Percentiles rank a stretch among this genome's conserved stretches.
These are phyloP conservation scores for Lobosporangium transversale DNA, from an alignment of 192 early-diverging fungal genomes.

Conservation along the genomic window DNA sequence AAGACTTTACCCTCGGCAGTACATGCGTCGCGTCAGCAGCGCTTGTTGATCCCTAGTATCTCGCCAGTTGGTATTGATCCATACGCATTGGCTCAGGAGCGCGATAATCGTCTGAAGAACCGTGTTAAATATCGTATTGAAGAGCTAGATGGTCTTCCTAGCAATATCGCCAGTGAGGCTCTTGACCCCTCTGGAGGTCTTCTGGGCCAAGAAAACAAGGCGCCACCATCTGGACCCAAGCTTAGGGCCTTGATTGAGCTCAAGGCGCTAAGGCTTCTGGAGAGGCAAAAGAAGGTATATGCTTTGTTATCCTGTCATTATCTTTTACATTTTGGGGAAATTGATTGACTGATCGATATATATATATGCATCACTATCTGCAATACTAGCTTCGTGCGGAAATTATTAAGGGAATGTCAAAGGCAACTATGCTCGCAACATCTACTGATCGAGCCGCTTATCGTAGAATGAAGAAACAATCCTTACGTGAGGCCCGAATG, in stretches of 20 bases:
- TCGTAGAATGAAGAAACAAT: constrained; percentile 84
- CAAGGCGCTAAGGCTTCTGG: constrained; percentile 81
- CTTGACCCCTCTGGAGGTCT: constrained; percentile 32
- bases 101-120: constrained; percentile 76
- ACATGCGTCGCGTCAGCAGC: constrained; percentile 71
- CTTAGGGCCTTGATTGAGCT: constrained; percentile 88
- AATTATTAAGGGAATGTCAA: constrained; percentile 75
- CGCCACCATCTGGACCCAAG: constrained; percentile 62
- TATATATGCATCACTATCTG: too few relatives aligned
- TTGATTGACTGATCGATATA: too few relatives aligned
- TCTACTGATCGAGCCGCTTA: constrained; percentile 80
- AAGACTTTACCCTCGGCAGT: constrained; percentile 61
- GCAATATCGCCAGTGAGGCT: constrained; percentile 70
- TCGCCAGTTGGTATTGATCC: constrained; percentile 86
- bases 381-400: constrained; percentile 78
- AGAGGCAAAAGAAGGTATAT: constrained; percentile 77
- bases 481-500: constrained; percentile 83
- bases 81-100: constrained; percentile 76
- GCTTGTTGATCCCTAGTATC: constrained; percentile 77
- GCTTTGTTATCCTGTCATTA: not conserved
- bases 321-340: too few relatives aligned
- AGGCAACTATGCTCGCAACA: constrained; percentile 82
- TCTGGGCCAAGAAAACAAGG: constrained; percentile 44
- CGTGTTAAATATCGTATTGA: constrained; percentile 82
- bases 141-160: constrained; percentile 77